Evolutionary conservation across 176 grass and related monocot genomes (phyloP), one percentile per base, ranked within the genome.

Genomic region (Pontederia crassipes): DNA sequence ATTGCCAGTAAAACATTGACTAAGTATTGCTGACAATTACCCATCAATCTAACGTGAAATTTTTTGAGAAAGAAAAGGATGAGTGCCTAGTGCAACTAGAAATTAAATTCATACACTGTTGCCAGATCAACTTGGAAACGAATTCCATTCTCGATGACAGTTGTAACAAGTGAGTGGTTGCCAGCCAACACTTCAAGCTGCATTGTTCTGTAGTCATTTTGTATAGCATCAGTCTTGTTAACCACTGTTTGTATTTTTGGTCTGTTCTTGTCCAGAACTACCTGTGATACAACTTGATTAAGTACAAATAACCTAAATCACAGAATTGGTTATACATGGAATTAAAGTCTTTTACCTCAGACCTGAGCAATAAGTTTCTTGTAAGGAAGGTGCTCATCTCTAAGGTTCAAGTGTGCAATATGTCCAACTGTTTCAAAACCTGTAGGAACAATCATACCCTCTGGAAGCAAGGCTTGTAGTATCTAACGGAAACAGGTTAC

Each of bases 231-330:
- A 17, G 14, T 90, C 75, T 96, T 96, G 62, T 96, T 90, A 62
- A 95, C 80, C 58, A 87, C 86, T 45, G 86, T 87, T 79, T 82
- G 80, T 67, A 95, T 87, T 76, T 90, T 95, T 86, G 90, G 86
- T 61, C 79, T 90, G 78, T 95, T 90, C 79, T 90, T 87, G 54
- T 90, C 86, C 52, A 95, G 80, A 18, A 89, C 82, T 29, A 90
- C 90, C 90, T 89, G 80, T 55, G 82, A 49, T 46, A 55, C 45
- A 61, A 75, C 70, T 66, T 48, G 61, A 20, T 65, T 8, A 68
- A 60, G 14, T 29, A 8, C 73, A 45, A 13, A 84, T 48, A 63
- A 20, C 17, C 54, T 27, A 56, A 35, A 54, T n/a, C 5, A 55
- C 46, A 27, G 63, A 9, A 60, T 73, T 67, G 18, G 20, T 26